Conservation (phyloP, 257 asterid species). For the Solanum medicagineum region DNA sequence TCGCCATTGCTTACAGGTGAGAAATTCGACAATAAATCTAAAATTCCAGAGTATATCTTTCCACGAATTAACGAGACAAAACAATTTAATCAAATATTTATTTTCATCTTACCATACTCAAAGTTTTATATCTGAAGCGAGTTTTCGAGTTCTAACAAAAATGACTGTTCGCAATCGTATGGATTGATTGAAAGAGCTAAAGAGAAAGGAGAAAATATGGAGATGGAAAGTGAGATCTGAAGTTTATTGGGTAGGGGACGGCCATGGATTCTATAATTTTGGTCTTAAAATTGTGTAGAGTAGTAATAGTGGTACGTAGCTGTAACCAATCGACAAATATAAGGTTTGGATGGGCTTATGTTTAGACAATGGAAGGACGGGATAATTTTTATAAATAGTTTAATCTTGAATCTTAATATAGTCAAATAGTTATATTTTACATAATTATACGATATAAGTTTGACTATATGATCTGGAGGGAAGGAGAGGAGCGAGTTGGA, state of each 20-base stretch:
- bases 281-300: background rate
- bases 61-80: background rate
- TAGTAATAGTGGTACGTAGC: background rate
- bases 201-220: background rate
- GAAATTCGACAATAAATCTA: background rate
- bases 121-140: background rate
- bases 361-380: background rate
- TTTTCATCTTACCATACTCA: background rate
- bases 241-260: background rate
- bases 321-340: background rate
- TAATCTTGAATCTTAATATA: too few relatives aligned
- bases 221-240: background rate
- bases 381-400: too few relatives aligned
- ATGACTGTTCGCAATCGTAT: background rate
- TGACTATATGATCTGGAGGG: too few relatives aligned
- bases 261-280: background rate
- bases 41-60: too few relatives aligned
- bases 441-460: too few relatives aligned
- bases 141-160: background rate
- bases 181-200: background rate
- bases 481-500: too few relatives aligned
- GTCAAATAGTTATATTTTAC: too few relatives aligned
- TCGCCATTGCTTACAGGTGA: constrained; percentile 22
- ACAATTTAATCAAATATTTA: background rate
- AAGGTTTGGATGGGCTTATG: background rate